A percentile compares a stretch with the other conserved stretches of the same genome.
These are phyloP conservation scores for Phytophthora citrophthora DNA, from an alignment of 352 stramenopile species.

Conservation along the genomic window DNA sequence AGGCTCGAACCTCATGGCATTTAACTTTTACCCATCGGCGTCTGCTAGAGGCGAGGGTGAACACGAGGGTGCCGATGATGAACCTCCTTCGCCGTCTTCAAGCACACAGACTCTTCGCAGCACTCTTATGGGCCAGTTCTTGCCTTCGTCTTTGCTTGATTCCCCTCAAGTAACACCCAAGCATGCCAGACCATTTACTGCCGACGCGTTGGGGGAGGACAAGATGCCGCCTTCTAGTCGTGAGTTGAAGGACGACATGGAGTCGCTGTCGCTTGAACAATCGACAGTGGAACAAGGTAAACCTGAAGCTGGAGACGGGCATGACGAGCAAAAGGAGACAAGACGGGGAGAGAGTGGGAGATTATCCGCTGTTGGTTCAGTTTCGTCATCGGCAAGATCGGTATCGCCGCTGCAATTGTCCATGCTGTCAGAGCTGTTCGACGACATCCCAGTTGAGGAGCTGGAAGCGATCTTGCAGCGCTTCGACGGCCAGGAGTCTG, in stretches of 20 bases:
- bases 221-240: constrained; percentile 33
- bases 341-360: constrained; percentile 41
- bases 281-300: constrained; percentile 35
- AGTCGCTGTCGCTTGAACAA: constrained; percentile 42
- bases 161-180: constrained; percentile 83
- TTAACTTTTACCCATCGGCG: constrained; percentile 66
- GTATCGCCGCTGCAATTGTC: constrained; percentile 69
- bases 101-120: constrained; percentile 67
- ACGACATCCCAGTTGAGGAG: constrained; percentile 69
- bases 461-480: constrained; percentile 59
- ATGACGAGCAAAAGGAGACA: constrained; percentile 33
- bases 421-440: constrained; percentile 75
- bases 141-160: constrained; percentile 80
- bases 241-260: constrained; percentile 29
- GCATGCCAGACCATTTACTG: constrained; percentile 37
- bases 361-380: constrained; percentile 14
- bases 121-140: constrained; percentile 81
- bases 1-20: constrained; percentile 53
- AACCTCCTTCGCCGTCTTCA: constrained; percentile 55
- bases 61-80: constrained; percentile 45
- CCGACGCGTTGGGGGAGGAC: constrained; percentile 29
- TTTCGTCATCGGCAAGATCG: not conserved
- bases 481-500: constrained; percentile 54
- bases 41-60: constrained; percentile 29
- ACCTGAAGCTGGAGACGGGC: constrained; percentile 33